Evolutionary conservation across 805 yeast genomes (phyloP), one percentile per base, ranked within the genome.

Genomic region (Hanseniaspora jakobsenii): DNA sequence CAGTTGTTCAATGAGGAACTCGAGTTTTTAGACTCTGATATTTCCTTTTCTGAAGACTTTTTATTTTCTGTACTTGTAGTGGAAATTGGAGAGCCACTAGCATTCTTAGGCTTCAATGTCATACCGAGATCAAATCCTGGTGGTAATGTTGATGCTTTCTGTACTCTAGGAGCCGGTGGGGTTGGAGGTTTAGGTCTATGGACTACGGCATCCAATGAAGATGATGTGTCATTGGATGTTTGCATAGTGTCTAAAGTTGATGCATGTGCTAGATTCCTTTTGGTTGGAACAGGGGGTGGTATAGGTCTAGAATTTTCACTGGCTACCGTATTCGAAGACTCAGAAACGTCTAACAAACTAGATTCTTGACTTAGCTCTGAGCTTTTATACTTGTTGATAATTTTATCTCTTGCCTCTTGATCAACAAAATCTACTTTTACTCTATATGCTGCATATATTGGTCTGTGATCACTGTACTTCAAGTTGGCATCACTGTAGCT

Each of bases 381-480:
- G 29, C 72, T 70, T 54, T 82, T 80, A 29, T 89, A 61, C 42
- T 75, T 70, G 32, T 70, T 66, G 14, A 76, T 66, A 46, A 87
- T 60, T 32, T 64, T 62, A 40, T 70, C 66, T 58, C 75, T 82
- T 29, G 68, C 62, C 9, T 60, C 67, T 49, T 81, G 81, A 58
- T 91, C 81, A 26, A 87, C 69, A 45, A 82, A 72, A 44, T 74
- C 71, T 16, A 84, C 87, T 16, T 63, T 66, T 12, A 82, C 74
- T 27, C 67, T 64, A 55, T 81, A 86, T 1, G 85, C 75, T 3
- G 89, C 86, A 60, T 71, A 91, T 2, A 91, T 95, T 0, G 98
- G 98, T 48, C 84, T 78, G 59, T 91, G 98, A 57, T 91, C 98
- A 45, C 95, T 84, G 47, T 78, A 69, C 46, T 56, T 57, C 32